Base-by-base conservation (phyloP, 495 filamentous ascomycete species). In the Parachaetomium inaequale region DNA sequence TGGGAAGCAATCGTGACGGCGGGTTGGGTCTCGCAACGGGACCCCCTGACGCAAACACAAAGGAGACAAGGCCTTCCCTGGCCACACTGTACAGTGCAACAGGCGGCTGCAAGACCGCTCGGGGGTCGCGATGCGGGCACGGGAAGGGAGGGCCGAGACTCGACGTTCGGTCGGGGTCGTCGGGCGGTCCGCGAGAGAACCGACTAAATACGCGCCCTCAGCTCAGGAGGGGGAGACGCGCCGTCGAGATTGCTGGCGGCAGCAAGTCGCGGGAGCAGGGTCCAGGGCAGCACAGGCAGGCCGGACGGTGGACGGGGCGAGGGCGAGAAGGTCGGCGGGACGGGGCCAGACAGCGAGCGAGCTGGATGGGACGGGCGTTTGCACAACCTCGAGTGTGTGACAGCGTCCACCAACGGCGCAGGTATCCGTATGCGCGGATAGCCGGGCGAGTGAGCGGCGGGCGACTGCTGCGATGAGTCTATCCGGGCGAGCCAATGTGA, bases 1-100 rank as follows among this genome's bases (percentile, higher is more conserved):
- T 76, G 76, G 63, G 76, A 76, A 59, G 76, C 75, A 76, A 80
- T 80, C 66, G 76, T 80, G 78, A 68, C 76, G 78, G 71, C 55
- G 66, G 68, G 54, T 76, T 68, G 77, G 77, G 71, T 70, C 66
- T 64, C 69, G 55, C 63, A 59, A 59, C 60, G 62, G 63, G 66
- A 72, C 70, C 72, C 70, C 62, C 54, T 61, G 59, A 59, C 23
- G 47, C 58, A 61, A 62, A 58, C 32, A 40, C 49, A 47, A 42
- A 46, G 25, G 57, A 53, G 38, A 60, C 54, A 59, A 63, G 55
- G 61, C 62, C 65, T 59, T 60, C 63, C 66, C 68, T 60, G 61
- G 64, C 63, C 62, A 61, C 60, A 65, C 63, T 62, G 65, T 60
- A 68, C 68, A 65, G 61, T 66, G 68, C 65, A 66, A 66, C 45